A percentile compares a stretch with the other conserved stretches of the same genome.
Conservation (phyloP, 2,329 filamentous ascomycete species). For the Magnaporthales sp. region DNA sequence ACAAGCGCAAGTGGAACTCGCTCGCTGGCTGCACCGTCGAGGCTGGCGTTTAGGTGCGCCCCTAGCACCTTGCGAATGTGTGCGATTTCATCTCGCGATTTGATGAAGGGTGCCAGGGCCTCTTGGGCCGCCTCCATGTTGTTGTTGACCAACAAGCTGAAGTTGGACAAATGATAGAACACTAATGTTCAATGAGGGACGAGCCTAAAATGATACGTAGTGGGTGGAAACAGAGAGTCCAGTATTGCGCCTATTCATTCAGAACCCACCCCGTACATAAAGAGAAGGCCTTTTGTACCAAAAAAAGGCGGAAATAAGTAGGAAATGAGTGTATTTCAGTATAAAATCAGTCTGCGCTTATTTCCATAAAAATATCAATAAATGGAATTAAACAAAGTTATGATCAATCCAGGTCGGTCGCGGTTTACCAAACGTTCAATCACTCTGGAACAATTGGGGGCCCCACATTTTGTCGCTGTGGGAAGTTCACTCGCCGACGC, state of each 20-base stretch:
- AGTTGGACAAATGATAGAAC: background rate
- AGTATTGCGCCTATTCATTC: background rate
- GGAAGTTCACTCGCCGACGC: background rate
- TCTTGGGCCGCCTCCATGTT: slow-evolving; percentile 4
- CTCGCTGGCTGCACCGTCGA: slow-evolving; percentile 28
- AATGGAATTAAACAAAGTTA: too few species aligned
- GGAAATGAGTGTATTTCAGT: too few species aligned
- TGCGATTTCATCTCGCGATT: slow-evolving; percentile 46
- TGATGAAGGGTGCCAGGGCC: slow-evolving; percentile 42
- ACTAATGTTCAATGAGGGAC: background rate
- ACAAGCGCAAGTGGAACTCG: slow-evolving; percentile 32
- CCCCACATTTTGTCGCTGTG: background rate
- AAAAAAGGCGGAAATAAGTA: background rate
- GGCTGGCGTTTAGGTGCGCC: slow-evolving; percentile 40
- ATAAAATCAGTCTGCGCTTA: too few species aligned
- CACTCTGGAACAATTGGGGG: background rate
- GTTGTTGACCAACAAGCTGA: background rate
- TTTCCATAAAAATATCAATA: too few species aligned
- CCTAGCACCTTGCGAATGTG: slow-evolving; percentile 47
- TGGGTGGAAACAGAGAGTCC: background rate
- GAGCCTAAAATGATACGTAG: background rate
- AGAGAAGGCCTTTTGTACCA: background rate
- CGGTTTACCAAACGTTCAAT: background rate
- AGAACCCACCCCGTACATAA: background rate
- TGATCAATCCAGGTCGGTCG: too few species aligned